Evolutionary conservation across 2,329 filamentous ascomycete species (phyloP).

Genomic region (Tolypocladium tundrense): DNA sequence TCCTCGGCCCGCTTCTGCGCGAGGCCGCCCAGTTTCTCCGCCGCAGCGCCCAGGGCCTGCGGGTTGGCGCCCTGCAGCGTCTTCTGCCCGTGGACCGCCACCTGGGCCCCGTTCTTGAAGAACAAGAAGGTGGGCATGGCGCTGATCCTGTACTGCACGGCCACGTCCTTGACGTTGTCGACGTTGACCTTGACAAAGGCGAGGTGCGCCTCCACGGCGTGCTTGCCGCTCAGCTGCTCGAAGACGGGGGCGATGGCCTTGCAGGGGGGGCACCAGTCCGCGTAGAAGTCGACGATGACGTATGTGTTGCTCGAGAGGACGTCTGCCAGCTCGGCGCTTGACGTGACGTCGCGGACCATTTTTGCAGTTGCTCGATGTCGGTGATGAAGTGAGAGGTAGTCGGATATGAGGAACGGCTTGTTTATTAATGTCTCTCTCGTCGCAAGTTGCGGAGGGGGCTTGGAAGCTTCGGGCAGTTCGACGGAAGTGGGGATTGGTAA

Average conservation of each 20-base stretch:
- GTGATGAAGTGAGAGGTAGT: not conserved
- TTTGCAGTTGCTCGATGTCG: not conserved
- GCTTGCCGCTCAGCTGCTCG: constrained; percentile 12
- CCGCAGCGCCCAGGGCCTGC: constrained; percentile 18
- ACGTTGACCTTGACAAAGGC: constrained; percentile 89
- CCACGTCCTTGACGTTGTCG: constrained; percentile 66
- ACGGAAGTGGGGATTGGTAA: not conserved
- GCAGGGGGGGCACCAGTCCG: constrained; percentile 42
- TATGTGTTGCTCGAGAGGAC: constrained; percentile 28
- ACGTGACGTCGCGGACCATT: constrained; percentile 17
- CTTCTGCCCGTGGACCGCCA: constrained; percentile 19
- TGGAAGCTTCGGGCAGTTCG: not conserved
- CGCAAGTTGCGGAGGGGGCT: not conserved
- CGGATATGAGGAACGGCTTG: not conserved
- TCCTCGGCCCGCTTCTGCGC: constrained; percentile 20
- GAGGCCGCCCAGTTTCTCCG: constrained; percentile 25
- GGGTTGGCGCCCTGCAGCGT: constrained; percentile 25
- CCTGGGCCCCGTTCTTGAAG: constrained; percentile 60
- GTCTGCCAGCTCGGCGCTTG: constrained; percentile 21
- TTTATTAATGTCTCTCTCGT: not conserved
- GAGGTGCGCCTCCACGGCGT: constrained; percentile 21
- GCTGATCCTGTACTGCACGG: constrained; percentile 65
- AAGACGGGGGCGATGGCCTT: constrained; percentile 36
- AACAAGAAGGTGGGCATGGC: constrained; percentile 92
- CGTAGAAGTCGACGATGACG: constrained; percentile 38